Percentiles rank a stretch among this genome's conserved stretches.
These are phyloP conservation scores for Lasiodiplodia citricola DNA, from an alignment of 2,329 filamentous ascomycete species.

Conservation along the genomic window DNA sequence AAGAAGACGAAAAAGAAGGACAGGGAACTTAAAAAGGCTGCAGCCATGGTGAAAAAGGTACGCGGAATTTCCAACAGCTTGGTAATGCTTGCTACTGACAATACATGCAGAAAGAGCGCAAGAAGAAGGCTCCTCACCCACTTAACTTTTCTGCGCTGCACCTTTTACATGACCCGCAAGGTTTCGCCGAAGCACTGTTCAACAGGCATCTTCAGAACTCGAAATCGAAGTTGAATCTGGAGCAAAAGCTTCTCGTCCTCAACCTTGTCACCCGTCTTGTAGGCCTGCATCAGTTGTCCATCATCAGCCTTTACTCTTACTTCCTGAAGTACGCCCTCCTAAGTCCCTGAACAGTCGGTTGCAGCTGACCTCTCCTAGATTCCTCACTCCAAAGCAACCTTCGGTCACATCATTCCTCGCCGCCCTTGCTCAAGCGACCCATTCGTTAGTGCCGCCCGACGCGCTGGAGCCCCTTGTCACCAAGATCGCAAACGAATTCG, in stretches of 20 bases:
- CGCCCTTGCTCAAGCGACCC: conserved; percentile 87
- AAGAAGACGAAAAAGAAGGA: conserved; percentile 94
- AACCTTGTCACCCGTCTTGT: conserved; percentile 91
- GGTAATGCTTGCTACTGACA: neutral
- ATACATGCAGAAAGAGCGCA: conserved; percentile 65
- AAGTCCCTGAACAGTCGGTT: neutral
- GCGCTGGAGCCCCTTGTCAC: conserved; percentile 86
- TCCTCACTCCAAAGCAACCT: conserved; percentile 83
- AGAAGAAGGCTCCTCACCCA: conserved; percentile 84
- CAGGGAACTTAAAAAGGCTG: conserved; percentile 77
- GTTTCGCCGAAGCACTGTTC: conserved; percentile 89
- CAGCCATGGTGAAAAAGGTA: conserved; percentile 75
- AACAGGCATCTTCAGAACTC: conserved; percentile 87
- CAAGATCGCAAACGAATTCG: conserved; percentile 98
- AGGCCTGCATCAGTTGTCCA: conserved; percentile 87
- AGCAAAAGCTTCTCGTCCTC: conserved; percentile 87
- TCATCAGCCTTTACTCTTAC: conserved; percentile 93
- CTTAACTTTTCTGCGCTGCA: conserved; percentile 97
- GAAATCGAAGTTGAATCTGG: conserved; percentile 82
- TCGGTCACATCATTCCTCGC: conserved; percentile 93
- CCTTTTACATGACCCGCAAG: conserved; percentile 90
- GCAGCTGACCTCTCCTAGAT: conserved; percentile 30
- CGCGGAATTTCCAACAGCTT: neutral
- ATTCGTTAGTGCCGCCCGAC: conserved; percentile 90
- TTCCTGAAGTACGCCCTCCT: conserved; percentile 73